Conservation (phyloP, 306 rosid species). For the Crotalaria pallida region DNA sequence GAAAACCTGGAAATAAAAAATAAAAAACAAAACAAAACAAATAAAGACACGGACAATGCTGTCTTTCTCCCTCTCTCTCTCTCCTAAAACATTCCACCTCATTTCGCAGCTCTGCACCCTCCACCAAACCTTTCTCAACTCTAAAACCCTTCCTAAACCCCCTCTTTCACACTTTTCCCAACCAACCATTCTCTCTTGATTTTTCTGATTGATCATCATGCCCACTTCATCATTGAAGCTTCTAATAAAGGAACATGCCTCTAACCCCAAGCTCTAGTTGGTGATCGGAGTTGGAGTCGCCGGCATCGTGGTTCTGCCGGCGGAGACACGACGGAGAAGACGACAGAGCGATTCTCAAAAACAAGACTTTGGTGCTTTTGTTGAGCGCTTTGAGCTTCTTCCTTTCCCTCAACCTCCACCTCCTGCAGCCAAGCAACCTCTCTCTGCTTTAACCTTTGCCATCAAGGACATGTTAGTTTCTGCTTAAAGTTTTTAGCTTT, state of each 20-base stretch:
- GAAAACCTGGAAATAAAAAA: too few relatives aligned
- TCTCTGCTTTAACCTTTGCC: constrained; percentile 51
- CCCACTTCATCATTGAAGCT: constrained; percentile 41
- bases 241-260: constrained; percentile 40
- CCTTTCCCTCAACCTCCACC: constrained; percentile 59
- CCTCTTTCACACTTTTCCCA: too few relatives aligned
- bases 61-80: too few relatives aligned
- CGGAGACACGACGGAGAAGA: constrained; percentile 45
- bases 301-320: constrained; percentile 40
- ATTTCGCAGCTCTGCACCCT: too few relatives aligned
- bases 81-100: too few relatives aligned
- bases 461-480: constrained; percentile 44
- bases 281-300: constrained; percentile 61
- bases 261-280: constrained; percentile 68
- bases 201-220: constrained; percentile 34
- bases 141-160: too few relatives aligned
- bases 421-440: constrained; percentile 16
- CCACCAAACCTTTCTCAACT: too few relatives aligned
- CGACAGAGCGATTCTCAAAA: constrained; percentile 16
- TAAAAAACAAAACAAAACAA: too few relatives aligned
- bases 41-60: too few relatives aligned
- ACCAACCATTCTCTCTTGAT: background rate
- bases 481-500: background rate
- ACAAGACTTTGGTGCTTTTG: constrained; percentile 50
- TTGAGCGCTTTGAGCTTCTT: constrained; percentile 48